phyloP scores from a whole-genome alignment of 2,329 filamentous ascomycete species.

The Beauveria caledonica region DNA sequence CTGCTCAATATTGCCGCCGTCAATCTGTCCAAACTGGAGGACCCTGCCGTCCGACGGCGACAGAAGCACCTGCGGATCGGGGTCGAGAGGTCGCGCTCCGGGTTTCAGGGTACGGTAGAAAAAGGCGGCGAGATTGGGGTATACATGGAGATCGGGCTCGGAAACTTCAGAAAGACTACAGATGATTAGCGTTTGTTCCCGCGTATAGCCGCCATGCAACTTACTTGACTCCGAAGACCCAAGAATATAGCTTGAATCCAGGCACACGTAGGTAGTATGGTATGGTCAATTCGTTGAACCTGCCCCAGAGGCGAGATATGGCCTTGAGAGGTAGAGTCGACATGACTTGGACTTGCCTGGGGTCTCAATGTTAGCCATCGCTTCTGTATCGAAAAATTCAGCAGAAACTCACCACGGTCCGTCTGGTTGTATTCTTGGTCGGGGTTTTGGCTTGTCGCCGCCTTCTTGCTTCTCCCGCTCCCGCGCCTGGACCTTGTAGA shows the following conservation, averaged over 20 bases:
- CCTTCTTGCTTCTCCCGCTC: conserved; percentile 42
- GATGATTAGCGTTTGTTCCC: not conserved
- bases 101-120: conserved; percentile 95
- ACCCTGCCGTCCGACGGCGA: conserved; percentile 87
- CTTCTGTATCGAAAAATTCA: not conserved
- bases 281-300: conserved; percentile 82
- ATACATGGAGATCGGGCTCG: conserved; percentile 80
- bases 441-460: conserved; percentile 35
- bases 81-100: conserved; percentile 75
- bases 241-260: conserved; percentile 87
- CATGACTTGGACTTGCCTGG: conserved; percentile 82
- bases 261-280: conserved; percentile 82
- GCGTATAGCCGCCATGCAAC: conserved; percentile 13
- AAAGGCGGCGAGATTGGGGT: conserved; percentile 90
- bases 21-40: conserved; percentile 85
- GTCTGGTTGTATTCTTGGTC: conserved; percentile 62
- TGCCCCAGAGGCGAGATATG: conserved; percentile 80
- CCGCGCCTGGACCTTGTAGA: conserved; percentile 63
- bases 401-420: conserved; percentile 61
- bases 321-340: conserved; percentile 87
- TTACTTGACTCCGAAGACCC: conserved; percentile 78
- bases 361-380: not conserved
- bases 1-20: conserved; percentile 92
- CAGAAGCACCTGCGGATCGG: conserved; percentile 69
- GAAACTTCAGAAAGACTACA: conserved; percentile 71